phyloP scores from a whole-genome alignment of 306 rosid genomes.

The Cotoneaster glaucophyllus region DNA sequence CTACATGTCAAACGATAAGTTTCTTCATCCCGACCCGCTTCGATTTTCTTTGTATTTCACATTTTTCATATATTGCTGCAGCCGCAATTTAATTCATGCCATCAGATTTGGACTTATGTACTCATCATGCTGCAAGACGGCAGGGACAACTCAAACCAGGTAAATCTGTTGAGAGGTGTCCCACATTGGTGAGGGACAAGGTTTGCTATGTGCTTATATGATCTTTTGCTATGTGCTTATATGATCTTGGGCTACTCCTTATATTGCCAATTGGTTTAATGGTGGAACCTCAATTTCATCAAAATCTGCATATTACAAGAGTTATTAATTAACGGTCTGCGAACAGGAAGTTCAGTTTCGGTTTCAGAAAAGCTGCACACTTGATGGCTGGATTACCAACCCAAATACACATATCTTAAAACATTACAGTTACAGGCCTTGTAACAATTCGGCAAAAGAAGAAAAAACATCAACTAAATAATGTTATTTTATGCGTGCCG shows the following conservation, averaged over 20 bases:
- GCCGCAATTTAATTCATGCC: not conserved
- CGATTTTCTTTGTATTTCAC: not conserved
- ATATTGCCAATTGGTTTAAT: too few relatives aligned
- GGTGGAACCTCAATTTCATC: too few relatives aligned
- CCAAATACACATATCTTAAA: not conserved
- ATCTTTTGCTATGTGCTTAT: too few relatives aligned
- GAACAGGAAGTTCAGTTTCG: not conserved
- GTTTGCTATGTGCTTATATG: too few relatives aligned
- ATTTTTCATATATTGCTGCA: not conserved
- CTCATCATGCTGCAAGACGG: not conserved
- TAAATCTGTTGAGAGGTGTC: too few relatives aligned
- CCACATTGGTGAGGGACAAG: too few relatives aligned
- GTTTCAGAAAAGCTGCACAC: not conserved
- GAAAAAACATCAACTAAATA: too few relatives aligned
- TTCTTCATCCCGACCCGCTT: not conserved
- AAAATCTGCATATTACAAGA: not conserved
- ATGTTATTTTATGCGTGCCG: not conserved
- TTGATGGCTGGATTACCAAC: not conserved
- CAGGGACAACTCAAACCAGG: not conserved
- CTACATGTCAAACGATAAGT: not conserved
- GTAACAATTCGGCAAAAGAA: not conserved
- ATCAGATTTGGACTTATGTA: not conserved
- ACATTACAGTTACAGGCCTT: not conserved
- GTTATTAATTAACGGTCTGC: not conserved
- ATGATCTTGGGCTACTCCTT: too few relatives aligned